These are phyloP conservation scores for Penicillium subrubescens DNA, from an alignment of 495 filamentous ascomycete species.

Conservation along the genomic window DNA sequence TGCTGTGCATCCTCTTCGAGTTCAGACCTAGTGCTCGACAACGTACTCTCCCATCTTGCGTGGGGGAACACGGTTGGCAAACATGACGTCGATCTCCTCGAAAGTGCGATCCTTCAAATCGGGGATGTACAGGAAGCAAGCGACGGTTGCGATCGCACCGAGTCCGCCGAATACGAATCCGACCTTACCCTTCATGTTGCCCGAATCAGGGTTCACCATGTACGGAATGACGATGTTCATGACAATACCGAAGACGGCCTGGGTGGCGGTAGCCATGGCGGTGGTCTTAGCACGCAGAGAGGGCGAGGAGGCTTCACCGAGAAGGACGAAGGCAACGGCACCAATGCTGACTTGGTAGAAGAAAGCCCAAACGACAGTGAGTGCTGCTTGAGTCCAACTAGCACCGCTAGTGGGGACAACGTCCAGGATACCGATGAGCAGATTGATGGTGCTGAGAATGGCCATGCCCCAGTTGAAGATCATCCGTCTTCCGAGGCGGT, in stretches of 20 bases:
- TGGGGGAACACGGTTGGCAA: background rate
- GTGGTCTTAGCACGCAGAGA: background rate
- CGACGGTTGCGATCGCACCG: background rate
- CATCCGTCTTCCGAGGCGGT: background rate
- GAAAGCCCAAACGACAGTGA: background rate
- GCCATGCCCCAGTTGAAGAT: background rate
- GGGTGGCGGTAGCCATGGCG: background rate
- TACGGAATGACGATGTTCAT: constrained; percentile 24
- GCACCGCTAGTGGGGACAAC: background rate
- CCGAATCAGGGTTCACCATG: background rate
- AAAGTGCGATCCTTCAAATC: background rate
- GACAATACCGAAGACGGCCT: background rate
- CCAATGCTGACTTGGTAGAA: background rate
- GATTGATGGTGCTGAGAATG: background rate
- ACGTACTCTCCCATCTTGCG: background rate
- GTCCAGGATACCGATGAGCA: background rate
- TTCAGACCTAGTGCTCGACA: background rate
- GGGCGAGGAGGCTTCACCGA: background rate
- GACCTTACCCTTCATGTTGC: background rate
- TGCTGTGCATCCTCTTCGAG: background rate
- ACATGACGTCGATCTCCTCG: background rate
- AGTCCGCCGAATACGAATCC: background rate
- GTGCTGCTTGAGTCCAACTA: background rate
- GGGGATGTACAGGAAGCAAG: background rate
- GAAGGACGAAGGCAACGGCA: background rate